These are phyloP conservation scores for Exophiala xenobiotica DNA, from an alignment of 2,329 filamentous ascomycete genomes.

Conservation along the genomic window DNA sequence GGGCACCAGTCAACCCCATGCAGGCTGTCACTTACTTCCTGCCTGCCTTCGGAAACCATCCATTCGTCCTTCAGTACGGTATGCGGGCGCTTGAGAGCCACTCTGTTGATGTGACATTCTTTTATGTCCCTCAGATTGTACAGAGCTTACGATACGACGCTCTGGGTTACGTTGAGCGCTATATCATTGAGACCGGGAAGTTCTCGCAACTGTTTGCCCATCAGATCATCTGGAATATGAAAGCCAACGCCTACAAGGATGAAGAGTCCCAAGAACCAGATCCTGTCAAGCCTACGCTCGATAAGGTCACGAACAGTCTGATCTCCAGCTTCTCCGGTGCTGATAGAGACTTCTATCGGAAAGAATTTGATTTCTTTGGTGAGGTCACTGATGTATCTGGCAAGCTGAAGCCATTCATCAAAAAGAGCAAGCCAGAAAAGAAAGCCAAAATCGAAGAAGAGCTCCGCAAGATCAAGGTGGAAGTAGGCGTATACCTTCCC, in stretches of 20 bases:
- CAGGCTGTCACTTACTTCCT: conserved; percentile 92
- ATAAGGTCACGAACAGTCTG: conserved; percentile 83
- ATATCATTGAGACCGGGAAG: conserved; percentile 94
- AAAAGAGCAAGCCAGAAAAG: conserved; percentile 90
- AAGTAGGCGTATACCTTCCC: conserved; percentile 94
- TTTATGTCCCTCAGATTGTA: conserved; percentile 97
- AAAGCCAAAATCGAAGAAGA: conserved; percentile 99
- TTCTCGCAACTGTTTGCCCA: conserved; percentile 98
- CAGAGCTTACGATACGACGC: conserved; percentile 91
- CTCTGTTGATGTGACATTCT: conserved; percentile 95
- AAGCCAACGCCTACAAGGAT: conserved; percentile 97
- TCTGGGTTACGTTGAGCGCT: conserved; percentile 91
- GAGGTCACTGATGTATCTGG: conserved; percentile 95
- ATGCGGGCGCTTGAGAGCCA: conserved; percentile 94
- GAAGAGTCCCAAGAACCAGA: conserved; percentile 89
- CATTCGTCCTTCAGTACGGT: conserved; percentile 92
- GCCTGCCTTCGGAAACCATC: conserved; percentile 85
- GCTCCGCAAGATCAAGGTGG: conserved; percentile 92
- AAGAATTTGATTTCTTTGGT: conserved; percentile 97
- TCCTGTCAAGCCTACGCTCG: conserved; percentile 86
- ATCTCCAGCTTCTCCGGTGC: conserved; percentile 74
- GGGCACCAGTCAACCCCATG: conserved; percentile 88
- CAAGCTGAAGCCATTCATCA: conserved; percentile 91
- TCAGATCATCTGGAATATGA: conserved; percentile 99
- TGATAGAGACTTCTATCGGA: conserved; percentile 85